Percentiles rank a stretch among this genome's conserved stretches.
Evolutionary conservation across 2,329 filamentous ascomycete species (phyloP).

Genomic region (Alternaria sp.): DNA sequence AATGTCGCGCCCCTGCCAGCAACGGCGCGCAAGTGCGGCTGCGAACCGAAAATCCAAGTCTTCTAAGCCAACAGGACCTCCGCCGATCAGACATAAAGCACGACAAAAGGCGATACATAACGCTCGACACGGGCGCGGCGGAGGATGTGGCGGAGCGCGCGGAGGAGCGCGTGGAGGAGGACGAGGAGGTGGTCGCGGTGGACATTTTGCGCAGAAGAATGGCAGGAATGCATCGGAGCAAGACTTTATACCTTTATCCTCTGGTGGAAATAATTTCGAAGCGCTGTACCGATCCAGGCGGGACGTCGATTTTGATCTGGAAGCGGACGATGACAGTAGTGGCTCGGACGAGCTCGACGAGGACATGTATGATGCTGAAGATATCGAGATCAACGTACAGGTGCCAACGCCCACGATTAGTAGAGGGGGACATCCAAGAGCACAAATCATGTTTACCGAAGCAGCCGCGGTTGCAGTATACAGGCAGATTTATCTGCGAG

Average conservation of each 20-base stretch:
- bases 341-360: slow-evolving; percentile 17
- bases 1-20: slow-evolving; percentile 41
- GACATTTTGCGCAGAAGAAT: slow-evolving; percentile 17
- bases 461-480: slow-evolving; percentile 31
- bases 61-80: slow-evolving; percentile 25
- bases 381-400: slow-evolving; percentile 38
- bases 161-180: slow-evolving; percentile 8
- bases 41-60: slow-evolving; percentile 28
- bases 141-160: background rate
- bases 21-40: slow-evolving; percentile 36
- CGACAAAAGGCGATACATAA: slow-evolving; percentile 34
- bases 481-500: slow-evolving; percentile 19
- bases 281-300: slow-evolving; percentile 25
- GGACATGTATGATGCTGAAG: slow-evolving; percentile 27
- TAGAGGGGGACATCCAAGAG: slow-evolving; percentile 9
- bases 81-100: slow-evolving; percentile 29
- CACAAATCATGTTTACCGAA: slow-evolving; percentile 34
- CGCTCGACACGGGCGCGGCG: slow-evolving; percentile 23
- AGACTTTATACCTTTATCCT: slow-evolving; percentile 26
- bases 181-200: slow-evolving; percentile 14
- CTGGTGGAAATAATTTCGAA: slow-evolving; percentile 30
- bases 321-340: slow-evolving; percentile 21
- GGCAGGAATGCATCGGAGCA: slow-evolving; percentile 13
- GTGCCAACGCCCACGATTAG: slow-evolving; percentile 13
- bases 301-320: slow-evolving; percentile 21